Base-by-base conservation (phyloP, 176 grass and related monocot genomes). In the Aegilops umbellulata region DNA sequence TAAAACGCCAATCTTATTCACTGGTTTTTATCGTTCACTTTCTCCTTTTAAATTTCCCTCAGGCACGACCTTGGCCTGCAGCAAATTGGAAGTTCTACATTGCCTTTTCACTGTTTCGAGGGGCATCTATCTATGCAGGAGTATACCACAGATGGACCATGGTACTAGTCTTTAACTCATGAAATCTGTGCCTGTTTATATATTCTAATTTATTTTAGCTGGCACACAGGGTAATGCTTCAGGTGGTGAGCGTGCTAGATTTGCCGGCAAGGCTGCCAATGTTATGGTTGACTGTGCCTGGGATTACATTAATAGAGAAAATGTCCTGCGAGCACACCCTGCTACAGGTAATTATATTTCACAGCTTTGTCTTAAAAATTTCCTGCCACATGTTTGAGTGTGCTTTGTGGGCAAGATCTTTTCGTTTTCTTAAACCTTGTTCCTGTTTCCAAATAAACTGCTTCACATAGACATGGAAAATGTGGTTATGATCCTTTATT, bases 121-220 rank as follows among this genome's bases (percentile, higher is more conserved):
- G 86, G 36, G 93, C 96, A 77, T 95, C 91, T 51, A 98, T 98
- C 65, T 85, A 83, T 86, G 96, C 96, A 79, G 96, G 96, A 89
- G 84, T 98, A 55, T 98, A 93, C 90, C 91, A 98, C 86, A 91
- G 96, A 94, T 98, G 92, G 92, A 98, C 87, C 78, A 88, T 91
- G 93, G 96, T 98, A 98, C 30, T 69, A 69, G 3, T 84, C 64
- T 60, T 53, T 62, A 86, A 69, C 29, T 70, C 72, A 60, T 71
- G 58, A 74, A 83, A 53, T 84, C 23, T 78, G 77, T 66, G 32
- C 39, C 3, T 46, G 16, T 22, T 78, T 41, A 53, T 87, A 10
- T 80, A 20, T 80, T 89, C 81, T 87, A 25, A 87, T 75, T 82
- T 88, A 75, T 80, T 91, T 87, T 58, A 84, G 79, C 70, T 81